Evolutionary conservation across 139 green algal species (phyloP).

Genomic region (Pleodorina starrii): DNA sequence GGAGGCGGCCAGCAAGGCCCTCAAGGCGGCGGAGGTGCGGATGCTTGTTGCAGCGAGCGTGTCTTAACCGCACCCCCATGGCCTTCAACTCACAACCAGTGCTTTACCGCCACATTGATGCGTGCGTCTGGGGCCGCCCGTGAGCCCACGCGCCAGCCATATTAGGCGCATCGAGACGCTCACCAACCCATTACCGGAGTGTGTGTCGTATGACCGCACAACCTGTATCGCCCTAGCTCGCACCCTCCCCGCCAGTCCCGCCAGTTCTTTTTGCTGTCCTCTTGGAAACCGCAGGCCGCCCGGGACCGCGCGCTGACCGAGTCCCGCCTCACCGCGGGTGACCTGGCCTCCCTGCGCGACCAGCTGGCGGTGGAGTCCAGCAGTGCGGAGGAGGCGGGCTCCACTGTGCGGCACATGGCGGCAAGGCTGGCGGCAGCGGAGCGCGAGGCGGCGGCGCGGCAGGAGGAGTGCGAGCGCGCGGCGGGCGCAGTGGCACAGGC

Average conservation of each 20-base stretch:
- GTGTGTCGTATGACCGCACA: too few relatives aligned
- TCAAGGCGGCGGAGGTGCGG: slow-evolving; percentile 41
- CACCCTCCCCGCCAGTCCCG: too few relatives aligned
- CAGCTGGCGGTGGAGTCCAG: slow-evolving; percentile 42
- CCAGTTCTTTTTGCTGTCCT: too few relatives aligned
- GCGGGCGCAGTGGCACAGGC: slow-evolving; percentile 41
- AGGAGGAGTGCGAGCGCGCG: slow-evolving; percentile 51
- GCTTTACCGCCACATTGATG: too few relatives aligned
- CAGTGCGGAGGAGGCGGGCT: slow-evolving; percentile 35
- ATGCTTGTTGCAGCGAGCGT: too few relatives aligned
- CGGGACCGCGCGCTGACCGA: slow-evolving; percentile 45
- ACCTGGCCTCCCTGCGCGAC: slow-evolving; percentile 44
- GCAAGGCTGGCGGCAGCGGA: slow-evolving; percentile 33
- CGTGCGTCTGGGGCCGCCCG: too few relatives aligned
- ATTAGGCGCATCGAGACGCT: too few relatives aligned
- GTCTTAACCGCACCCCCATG: too few relatives aligned
- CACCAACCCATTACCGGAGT: too few relatives aligned
- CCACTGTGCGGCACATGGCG: slow-evolving; percentile 25
- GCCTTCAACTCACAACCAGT: too few relatives aligned
- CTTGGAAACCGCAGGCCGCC: slow-evolving; percentile 48
- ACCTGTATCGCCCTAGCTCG: too few relatives aligned
- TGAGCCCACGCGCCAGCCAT: too few relatives aligned
- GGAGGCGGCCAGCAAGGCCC: neutral
- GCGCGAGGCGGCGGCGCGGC: slow-evolving; percentile 47
- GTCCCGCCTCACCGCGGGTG: neutral